Conservation (phyloP, 345 rosid species). For the Rhodamnia rubescens region DNA sequence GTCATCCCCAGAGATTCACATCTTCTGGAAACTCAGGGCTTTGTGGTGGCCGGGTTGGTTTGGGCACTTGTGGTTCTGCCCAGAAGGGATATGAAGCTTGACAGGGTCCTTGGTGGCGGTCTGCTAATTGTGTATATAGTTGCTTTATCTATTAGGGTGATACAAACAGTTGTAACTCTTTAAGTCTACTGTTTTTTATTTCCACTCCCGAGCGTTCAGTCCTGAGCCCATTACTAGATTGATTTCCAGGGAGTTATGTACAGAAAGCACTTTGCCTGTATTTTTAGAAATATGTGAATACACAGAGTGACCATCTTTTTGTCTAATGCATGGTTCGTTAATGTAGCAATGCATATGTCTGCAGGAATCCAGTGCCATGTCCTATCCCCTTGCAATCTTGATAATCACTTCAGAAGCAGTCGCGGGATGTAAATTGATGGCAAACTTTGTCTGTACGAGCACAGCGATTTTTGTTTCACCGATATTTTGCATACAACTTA, state of each 20-base stretch:
- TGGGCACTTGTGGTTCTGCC: constrained; percentile 77
- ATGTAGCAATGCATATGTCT: background rate
- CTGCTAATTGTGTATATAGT: constrained; percentile 47
- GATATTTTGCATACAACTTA: background rate
- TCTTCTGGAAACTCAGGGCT: constrained; percentile 65
- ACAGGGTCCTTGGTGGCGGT: constrained; percentile 57
- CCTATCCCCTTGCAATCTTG: background rate
- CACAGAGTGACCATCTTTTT: background rate
- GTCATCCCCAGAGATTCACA: constrained; percentile 35
- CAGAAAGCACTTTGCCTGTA: background rate
- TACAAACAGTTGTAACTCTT: constrained; percentile 20
- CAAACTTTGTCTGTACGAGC: background rate
- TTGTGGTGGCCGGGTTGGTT: constrained; percentile 49
- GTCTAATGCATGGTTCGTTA: background rate
- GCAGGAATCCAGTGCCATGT: background rate
- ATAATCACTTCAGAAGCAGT: background rate
- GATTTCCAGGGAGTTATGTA: background rate
- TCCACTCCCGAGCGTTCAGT: background rate
- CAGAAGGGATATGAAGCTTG: constrained; percentile 57
- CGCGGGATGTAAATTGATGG: background rate
- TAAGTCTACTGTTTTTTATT: background rate
- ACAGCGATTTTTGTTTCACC: background rate
- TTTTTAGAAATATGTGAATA: background rate
- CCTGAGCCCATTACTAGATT: background rate
- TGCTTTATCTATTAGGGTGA: constrained; percentile 44